Base-by-base conservation (phyloP, 2,329 filamentous ascomycete genomes). In the Exserohilum rostratum region DNA sequence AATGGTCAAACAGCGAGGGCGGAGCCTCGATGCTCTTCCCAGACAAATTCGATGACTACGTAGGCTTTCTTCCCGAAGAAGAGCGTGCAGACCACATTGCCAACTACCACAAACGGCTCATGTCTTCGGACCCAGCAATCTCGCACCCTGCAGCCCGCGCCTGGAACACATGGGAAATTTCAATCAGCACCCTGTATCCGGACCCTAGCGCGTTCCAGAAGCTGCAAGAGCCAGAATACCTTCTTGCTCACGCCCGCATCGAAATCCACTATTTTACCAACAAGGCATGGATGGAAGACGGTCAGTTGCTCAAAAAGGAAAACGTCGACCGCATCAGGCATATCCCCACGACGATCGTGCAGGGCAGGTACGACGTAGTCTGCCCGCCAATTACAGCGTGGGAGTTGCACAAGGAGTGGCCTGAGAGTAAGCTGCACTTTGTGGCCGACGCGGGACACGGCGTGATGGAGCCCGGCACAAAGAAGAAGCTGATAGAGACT, bases 331-430 rank as follows among this genome's bases (percentile, higher is more conserved):
- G 65, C 50, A 76, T 78, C 20, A 53, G 64, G 17, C 65, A 73
- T 57, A 76, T 78, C 54, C 73, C 74, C 58, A 60, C 68, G 55
- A 70, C 70, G 9, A 78, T 81, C 34, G 70, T 80, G 12, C 78
- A 81, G 56, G 79, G 78, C 0, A 70, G 79, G n/a, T 79, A 79
- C 46, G 79, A 80, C 62, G 63, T 80, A 12, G 74, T 80, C 3
- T 80, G 78, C 55, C 77, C 78, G 5, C 71, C 77, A 3, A 71
- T 74, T 50, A 77, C 76, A 15, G 76, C 76, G 15, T 80, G 76
- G 76, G 74, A 76, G 10, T 50, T 80, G 33, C 76, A 79, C 46
- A 71, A 78, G 50, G 72, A 71, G 5, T 70, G 76, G 49, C 72
- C 73, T 4, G 62, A 69, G 50, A 71, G 71, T 6, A 69, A 59